These are phyloP conservation scores for Candida fluviatilis DNA, from an alignment of 805 yeast species.

Conservation along the genomic window DNA sequence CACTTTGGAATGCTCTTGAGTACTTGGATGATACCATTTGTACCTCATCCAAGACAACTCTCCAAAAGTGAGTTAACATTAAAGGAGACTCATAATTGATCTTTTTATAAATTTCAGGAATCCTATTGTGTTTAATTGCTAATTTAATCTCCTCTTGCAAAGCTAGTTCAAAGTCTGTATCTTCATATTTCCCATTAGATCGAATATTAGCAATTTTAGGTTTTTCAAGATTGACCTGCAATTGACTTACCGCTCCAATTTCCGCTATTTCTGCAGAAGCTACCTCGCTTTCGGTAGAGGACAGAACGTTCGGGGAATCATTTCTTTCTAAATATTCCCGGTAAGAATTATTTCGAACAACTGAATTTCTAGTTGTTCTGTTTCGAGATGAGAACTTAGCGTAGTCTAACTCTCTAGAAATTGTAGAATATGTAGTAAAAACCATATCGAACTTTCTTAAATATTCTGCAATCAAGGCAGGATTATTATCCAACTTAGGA, in stretches of 20 bases:
- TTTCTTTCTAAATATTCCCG: constrained; percentile 3
- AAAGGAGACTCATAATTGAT: constrained; percentile 75
- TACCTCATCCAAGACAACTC: constrained; percentile 89
- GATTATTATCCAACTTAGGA: constrained; percentile 24
- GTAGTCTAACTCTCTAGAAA: constrained; percentile 72
- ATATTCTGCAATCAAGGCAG: constrained; percentile 46
- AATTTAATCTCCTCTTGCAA: constrained; percentile 27
- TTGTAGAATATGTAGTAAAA: constrained; percentile 68
- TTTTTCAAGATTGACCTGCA: constrained; percentile 18
- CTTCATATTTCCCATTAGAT: constrained; percentile 15
- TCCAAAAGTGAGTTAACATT: constrained; percentile 78
- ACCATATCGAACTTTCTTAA: constrained; percentile 70
- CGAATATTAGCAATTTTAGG: constrained; percentile 25
- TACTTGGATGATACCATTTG: constrained; percentile 81
- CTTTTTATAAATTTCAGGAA: constrained; percentile 16
- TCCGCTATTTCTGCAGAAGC: constrained; percentile 8
- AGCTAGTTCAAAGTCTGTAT: constrained; percentile 30
- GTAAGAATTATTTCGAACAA: constrained; percentile 4
- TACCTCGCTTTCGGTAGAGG: background rate
- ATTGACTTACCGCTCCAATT: constrained; percentile 23
- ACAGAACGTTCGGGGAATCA: background rate
- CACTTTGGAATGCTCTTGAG: constrained; percentile 75
- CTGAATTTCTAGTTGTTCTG: constrained; percentile 41
- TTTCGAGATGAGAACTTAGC: constrained; percentile 66
- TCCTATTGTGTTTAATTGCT: constrained; percentile 25